Evolutionary conservation across 78 protist species (phyloP).

Genomic region (Tieghemostelium lacteum): DNA sequence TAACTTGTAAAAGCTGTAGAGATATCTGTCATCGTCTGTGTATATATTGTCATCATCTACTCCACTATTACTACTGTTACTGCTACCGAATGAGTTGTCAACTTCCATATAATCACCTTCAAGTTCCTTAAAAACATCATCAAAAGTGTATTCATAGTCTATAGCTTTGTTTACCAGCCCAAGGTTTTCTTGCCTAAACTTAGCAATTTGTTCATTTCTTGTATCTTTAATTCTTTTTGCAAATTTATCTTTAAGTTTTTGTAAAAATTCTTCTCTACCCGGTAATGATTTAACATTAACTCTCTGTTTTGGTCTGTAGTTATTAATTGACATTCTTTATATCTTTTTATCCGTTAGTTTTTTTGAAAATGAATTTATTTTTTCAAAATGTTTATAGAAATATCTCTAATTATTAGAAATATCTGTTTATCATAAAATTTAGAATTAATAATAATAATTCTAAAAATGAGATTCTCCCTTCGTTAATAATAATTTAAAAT

Average conservation of each 20-base stretch:
- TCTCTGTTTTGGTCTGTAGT: neutral
- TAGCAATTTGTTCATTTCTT: neutral
- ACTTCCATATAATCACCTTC: neutral
- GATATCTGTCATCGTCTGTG: neutral
- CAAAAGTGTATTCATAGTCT: no score
- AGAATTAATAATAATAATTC: no score
- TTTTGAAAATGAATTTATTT: no score
- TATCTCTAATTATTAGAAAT: no score
- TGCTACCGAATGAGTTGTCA: neutral
- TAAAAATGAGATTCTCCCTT: no score
- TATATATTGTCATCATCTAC: neutral
- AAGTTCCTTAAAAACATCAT: neutral
- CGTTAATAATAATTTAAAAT: no score
- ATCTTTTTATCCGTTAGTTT: no score
- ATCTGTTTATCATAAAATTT: no score
- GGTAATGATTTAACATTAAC: neutral
- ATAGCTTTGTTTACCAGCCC: neutral
- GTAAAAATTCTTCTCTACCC: slow-evolving; percentile 1
- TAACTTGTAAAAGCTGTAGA: no score
- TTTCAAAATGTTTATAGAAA: no score
- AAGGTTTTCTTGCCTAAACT: neutral
- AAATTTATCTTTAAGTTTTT: slow-evolving; percentile 20
- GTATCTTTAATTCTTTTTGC: slow-evolving; percentile 13
- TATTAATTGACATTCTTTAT: neutral
- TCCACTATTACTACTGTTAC: neutral